These are phyloP conservation scores for Kondoa subrosea DNA, from an alignment of 768 basidiomycete species.

Conservation along the genomic window DNA sequence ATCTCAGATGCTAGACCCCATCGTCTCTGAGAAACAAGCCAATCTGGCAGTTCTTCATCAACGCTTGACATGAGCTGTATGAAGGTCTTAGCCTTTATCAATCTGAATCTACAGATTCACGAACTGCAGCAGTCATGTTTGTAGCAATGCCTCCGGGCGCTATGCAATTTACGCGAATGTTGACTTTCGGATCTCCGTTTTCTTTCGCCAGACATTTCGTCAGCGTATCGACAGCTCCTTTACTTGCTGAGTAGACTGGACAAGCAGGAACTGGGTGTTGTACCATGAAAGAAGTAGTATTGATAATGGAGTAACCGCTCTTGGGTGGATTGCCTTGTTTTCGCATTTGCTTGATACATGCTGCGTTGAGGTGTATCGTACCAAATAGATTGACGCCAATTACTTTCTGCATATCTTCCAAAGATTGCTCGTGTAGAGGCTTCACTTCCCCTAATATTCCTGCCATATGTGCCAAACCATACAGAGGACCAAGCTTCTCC, in stretches of 20 bases:
- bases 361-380: neutral
- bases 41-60: neutral
- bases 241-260: neutral
- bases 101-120: too few species aligned
- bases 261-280: conserved; percentile 4
- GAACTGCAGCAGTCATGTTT: neutral
- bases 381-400: conserved; percentile 8
- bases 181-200: conserved; percentile 4
- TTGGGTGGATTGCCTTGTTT: conserved; percentile 6
- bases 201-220: conserved; percentile 6
- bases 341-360: conserved; percentile 1
- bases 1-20: conserved; percentile 2
- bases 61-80: neutral
- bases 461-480: too few species aligned
- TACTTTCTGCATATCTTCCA: neutral
- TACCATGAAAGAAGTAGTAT: conserved; percentile 1
- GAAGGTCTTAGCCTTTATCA: too few species aligned
- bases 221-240: conserved; percentile 8
- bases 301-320: conserved; percentile 8
- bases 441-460: conserved; percentile 2
- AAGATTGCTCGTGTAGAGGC: conserved; percentile 6
- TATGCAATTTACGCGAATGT: neutral
- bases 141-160: neutral
- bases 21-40: neutral
- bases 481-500: neutral